Evolutionary conservation across 1,284 basidiomycete species (phyloP), one percentile per base, ranked within the genome.

Genomic region (Phellopilus nigrolimitatus): DNA sequence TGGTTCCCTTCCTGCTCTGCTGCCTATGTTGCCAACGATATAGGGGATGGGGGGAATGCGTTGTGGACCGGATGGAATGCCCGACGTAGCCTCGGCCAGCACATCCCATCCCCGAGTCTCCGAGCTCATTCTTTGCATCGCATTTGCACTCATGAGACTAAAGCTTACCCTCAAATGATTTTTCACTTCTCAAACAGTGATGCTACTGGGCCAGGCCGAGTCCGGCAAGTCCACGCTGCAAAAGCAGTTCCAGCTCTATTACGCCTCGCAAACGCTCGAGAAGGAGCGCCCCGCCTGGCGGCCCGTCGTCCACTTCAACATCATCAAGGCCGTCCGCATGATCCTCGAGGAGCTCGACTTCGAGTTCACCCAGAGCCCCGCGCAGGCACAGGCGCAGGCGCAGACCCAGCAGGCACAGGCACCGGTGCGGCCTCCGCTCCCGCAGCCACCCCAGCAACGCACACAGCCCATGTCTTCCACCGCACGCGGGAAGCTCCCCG

Each of bases 211-310:
- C 8, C 87, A 89, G 62, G 84, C 86, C 53, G 86, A 88, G 68
- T 85, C 83, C 31, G 86, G 86, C 45, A 89, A 88, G 65, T 86
- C 84, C 0, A 88, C 86, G 1, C 71, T 89, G 6, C 84, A 84
- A 61, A 88, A 88, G 59, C 84, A 90, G 65, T 88, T 90, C 61
- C 87, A 90, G 61, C 73, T 90, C 1, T 82, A 82, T 66, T 88
- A 89, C 60, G 79, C 85, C 2, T 81, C 83, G 5, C 73, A 79
- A 52, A 70, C 79, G 0, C 73, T 90, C 40, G 84, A 90, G 53
- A 66, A 71, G 51, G 83, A 86, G 66, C 79, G 82, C 17, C 79
- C 82, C 0, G 78, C 77, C 13, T 90, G 88, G 87, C 75, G 79
- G 22, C 83, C 85, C 2, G 80, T 88, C 46, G 84, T 90, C 24